Evolutionary conservation across 2,329 filamentous ascomycete species (phyloP).

Genomic region (Fusarium sp.): DNA sequence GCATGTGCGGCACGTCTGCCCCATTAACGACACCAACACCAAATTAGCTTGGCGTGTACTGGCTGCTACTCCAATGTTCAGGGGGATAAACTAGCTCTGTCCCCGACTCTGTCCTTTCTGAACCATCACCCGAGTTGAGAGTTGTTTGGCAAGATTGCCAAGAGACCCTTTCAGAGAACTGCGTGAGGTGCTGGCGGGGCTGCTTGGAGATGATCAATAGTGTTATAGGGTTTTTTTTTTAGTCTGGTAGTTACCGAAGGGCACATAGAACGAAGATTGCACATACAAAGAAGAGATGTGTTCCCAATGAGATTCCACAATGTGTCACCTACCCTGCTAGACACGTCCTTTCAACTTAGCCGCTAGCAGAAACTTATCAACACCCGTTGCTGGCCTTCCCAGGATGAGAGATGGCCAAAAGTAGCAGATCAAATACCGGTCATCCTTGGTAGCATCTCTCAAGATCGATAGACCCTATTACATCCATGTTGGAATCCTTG

Average conservation of each 20-base stretch:
- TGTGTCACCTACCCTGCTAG: background rate
- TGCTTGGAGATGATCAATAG: background rate
- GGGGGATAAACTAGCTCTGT: background rate
- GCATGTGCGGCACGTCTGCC: background rate
- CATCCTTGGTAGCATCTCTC: background rate
- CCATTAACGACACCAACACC: background rate
- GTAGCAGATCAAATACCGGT: background rate
- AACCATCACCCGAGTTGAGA: background rate
- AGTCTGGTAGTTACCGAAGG: background rate
- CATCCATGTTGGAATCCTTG: background rate
- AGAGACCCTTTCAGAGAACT: background rate
- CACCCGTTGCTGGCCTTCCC: background rate
- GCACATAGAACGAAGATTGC: background rate
- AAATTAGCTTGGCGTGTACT: background rate
- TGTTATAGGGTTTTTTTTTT: background rate
- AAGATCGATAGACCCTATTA: background rate
- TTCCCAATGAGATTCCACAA: background rate
- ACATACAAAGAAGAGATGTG: background rate
- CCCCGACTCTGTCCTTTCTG: background rate
- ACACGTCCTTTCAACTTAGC: background rate
- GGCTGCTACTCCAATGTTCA: background rate
- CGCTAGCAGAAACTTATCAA: no score
- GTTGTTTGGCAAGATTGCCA: background rate
- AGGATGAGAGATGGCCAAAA: background rate
- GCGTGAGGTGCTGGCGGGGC: background rate